These are phyloP conservation scores for Metrosideros polymorpha DNA, from an alignment of 441 rosid species.

Conservation along the genomic window DNA sequence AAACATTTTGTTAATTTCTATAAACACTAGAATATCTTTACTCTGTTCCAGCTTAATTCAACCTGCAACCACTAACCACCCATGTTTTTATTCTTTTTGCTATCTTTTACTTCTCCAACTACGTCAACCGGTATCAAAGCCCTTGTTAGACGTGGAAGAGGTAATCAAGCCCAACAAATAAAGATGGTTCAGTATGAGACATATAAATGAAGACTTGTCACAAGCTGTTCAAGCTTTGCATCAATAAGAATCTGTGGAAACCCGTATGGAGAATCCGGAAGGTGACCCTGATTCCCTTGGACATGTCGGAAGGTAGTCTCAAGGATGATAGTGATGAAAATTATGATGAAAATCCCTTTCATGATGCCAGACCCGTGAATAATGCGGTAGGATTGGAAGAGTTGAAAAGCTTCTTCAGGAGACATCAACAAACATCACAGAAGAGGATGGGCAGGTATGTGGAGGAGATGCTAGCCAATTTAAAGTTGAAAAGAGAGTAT, in stretches of 20 bases:
- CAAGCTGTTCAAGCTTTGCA: neutral
- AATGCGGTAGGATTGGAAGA: neutral
- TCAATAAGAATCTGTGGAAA: neutral
- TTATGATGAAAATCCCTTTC: neutral
- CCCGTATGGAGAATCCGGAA: neutral
- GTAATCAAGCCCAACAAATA: neutral
- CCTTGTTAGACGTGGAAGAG: neutral
- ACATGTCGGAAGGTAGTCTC: neutral
- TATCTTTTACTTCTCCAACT: neutral
- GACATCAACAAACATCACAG: neutral
- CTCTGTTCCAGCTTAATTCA: neutral
- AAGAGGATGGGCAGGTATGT: neutral
- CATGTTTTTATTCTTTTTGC: neutral
- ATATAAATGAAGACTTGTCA: neutral
- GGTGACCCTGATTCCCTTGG: neutral
- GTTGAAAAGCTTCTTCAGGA: neutral
- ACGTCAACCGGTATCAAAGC: neutral
- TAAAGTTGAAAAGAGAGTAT: neutral
- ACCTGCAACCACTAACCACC: neutral
- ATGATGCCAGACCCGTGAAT: neutral
- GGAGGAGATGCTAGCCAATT: neutral
- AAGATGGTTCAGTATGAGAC: neutral
- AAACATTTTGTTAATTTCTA: neutral
- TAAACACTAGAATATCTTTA: neutral
- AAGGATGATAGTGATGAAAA: neutral